Conservation (phyloP, 2,329 filamentous ascomycete genomes). For the Aureobasidium sp. region DNA sequence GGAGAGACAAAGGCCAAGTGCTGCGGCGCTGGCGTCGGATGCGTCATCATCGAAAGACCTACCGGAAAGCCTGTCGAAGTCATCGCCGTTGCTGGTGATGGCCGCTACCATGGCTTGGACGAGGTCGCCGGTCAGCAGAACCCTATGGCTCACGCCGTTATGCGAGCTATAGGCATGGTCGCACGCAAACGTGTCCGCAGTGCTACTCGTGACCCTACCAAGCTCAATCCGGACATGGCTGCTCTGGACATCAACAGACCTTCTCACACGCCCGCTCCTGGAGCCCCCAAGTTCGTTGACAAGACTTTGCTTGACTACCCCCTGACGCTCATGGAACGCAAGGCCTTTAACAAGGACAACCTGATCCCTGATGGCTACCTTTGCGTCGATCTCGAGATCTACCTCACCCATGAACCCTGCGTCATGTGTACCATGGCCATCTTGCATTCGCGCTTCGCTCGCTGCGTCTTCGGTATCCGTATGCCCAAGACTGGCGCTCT, state of each 20-base stretch:
- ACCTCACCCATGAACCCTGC: constrained; percentile 92
- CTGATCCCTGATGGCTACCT: constrained; percentile 75
- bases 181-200: constrained; percentile 47
- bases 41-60: constrained; percentile 63
- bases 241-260: constrained; percentile 24
- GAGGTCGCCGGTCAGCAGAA: constrained; percentile 38
- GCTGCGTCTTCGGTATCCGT: constrained; percentile 70
- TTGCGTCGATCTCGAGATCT: constrained; percentile 88
- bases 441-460: constrained; percentile 84
- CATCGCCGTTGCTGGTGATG: constrained; percentile 70
- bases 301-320: constrained; percentile 63
- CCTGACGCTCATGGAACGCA: constrained; percentile 58
- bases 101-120: constrained; percentile 48
- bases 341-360: constrained; percentile 58
- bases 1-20: constrained; percentile 50
- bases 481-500: constrained; percentile 79
- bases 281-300: constrained; percentile 25
- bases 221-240: constrained; percentile 27
- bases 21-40: constrained; percentile 64
- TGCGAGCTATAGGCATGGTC: constrained; percentile 77
- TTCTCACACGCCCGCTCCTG: constrained; percentile 26
- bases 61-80: constrained; percentile 43
- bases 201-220: constrained; percentile 23
- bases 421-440: constrained; percentile 97
- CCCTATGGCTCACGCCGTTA: constrained; percentile 68